Base-by-base conservation (phyloP, 805 yeast species). In the Kockiozyma suomiensis region DNA sequence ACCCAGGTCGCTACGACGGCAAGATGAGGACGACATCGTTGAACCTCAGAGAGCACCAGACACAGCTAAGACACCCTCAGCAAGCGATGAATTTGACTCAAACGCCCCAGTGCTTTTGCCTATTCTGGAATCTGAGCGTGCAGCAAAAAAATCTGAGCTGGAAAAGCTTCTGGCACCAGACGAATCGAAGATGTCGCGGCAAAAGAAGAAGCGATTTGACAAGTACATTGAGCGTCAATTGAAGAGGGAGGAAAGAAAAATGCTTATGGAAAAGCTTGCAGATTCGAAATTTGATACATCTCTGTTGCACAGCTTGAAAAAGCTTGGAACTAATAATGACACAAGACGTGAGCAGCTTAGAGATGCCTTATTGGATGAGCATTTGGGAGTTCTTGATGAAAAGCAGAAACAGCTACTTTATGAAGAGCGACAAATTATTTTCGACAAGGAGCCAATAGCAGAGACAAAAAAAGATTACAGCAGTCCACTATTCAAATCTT, bases 151-250 rank as follows among this genome's bases (percentile, higher is more conserved):
- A 71, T 75, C 93, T 52, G 82, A 82, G 64, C 70, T 92, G 49
- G 83, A 85, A 60, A 80, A 83, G 28, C 73, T 85, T 6, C 77
- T 87, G 57, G 73, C 79, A 28, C 86, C 89, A 46, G 80, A 81
- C 56, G 93, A 89, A 60, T 70, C 85, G 13, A 90, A 90, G 70
- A 73, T 88, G 38, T 84, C 92, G 0, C 77, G 84, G 51, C 81
- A 86, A 50, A 93, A 77, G 82, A 79, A 78, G 82, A 84, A 88
- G 76, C 76, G 98, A 59, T 75, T 93, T 46, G 97, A 93, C 63
- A 93, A 93, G 73, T 93, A 90, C 73, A 90, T 93, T 40, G 96
- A 91, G 59, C 96, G 89, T 74, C 97, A 91, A 72, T 70, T 91
- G 67, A 87, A 87, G 69, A 78, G 96, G 70, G 96, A 93, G 72